These are phyloP conservation scores for Pilaira anomala DNA, from an alignment of 192 early-diverging fungal genomes.

Conservation along the genomic window DNA sequence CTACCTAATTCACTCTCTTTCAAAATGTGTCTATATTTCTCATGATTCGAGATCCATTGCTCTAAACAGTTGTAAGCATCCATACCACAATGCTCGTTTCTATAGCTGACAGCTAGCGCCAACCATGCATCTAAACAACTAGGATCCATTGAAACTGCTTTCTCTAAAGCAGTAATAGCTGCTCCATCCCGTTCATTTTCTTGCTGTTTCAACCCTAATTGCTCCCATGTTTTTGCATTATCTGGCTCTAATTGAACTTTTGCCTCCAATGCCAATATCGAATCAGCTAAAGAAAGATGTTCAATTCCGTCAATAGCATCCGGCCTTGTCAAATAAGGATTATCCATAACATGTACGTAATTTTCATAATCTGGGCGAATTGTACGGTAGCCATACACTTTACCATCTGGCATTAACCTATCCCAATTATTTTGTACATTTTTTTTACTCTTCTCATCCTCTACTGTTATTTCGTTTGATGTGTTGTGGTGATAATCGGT, in stretches of 20 bases:
- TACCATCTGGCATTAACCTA: slow-evolving; percentile 28
- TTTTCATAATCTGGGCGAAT: slow-evolving; percentile 56
- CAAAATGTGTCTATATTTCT: slow-evolving; percentile 58
- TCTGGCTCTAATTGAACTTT: slow-evolving; percentile 73
- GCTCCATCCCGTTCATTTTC: slow-evolving; percentile 94
- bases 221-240: slow-evolving; percentile 81
- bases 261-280: slow-evolving; percentile 90
- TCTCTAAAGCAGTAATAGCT: slow-evolving; percentile 87
- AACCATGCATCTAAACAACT: slow-evolving; percentile 75
- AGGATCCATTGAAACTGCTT: slow-evolving; percentile 75
- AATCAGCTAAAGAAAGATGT: slow-evolving; percentile 73
- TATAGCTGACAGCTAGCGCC: slow-evolving; percentile 88
- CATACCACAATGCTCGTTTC: slow-evolving; percentile 82
- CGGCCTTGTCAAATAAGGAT: slow-evolving; percentile 63
- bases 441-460: no score
- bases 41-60: slow-evolving; percentile 78
- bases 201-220: slow-evolving; percentile 87
- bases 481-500: no score
- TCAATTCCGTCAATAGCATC: slow-evolving; percentile 44
- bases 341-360: slow-evolving; percentile 75
- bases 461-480: no score
- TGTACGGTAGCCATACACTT: slow-evolving; percentile 48
- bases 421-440: slow-evolving; percentile 73
- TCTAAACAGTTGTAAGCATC: slow-evolving; percentile 90
- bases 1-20: slow-evolving; percentile 30